A percentile compares a stretch with the other conserved stretches of the same genome.
Evolutionary conservation across 768 basidiomycete species (phyloP).

Genomic region (Hypholoma sublateritium): DNA sequence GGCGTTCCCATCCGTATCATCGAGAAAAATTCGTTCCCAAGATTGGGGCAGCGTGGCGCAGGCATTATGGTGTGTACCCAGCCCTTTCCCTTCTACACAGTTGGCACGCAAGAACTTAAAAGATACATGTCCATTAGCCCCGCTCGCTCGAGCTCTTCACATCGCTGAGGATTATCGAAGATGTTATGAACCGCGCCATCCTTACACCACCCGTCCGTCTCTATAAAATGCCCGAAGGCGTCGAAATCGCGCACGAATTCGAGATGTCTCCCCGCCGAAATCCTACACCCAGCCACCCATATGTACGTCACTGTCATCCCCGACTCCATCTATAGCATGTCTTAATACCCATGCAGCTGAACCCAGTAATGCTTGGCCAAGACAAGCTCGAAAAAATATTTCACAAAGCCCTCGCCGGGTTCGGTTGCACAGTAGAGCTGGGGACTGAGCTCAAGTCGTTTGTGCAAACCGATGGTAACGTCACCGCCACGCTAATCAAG

Average conservation of each 20-base stretch:
- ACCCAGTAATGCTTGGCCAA: slow-evolving; percentile 34
- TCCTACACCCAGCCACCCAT: slow-evolving; percentile 33
- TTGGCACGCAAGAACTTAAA: background rate
- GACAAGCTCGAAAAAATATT: slow-evolving; percentile 37
- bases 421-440: slow-evolving; percentile 38
- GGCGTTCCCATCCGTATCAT: slow-evolving; percentile 51
- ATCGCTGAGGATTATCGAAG: slow-evolving; percentile 35
- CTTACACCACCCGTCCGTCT: slow-evolving; percentile 26
- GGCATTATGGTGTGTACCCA: slow-evolving; percentile 34
- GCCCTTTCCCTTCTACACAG: background rate
- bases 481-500: slow-evolving; percentile 35
- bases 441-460: slow-evolving; percentile 46
- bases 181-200: slow-evolving; percentile 33
- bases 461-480: slow-evolving; percentile 32
- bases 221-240: slow-evolving; percentile 34
- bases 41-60: slow-evolving; percentile 36
- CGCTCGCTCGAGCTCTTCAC: slow-evolving; percentile 45
- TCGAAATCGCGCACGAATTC: slow-evolving; percentile 26
- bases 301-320: slow-evolving; percentile 21
- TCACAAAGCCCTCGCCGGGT: slow-evolving; percentile 30
- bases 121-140: slow-evolving; percentile 28
- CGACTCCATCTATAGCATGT: background rate
- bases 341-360: slow-evolving; percentile 21
- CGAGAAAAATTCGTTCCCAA: slow-evolving; percentile 39
- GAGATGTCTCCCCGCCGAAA: slow-evolving; percentile 29